Evolutionary conservation across 1,284 basidiomycete species (phyloP).

Genomic region (Apiotrichum porosum): DNA sequence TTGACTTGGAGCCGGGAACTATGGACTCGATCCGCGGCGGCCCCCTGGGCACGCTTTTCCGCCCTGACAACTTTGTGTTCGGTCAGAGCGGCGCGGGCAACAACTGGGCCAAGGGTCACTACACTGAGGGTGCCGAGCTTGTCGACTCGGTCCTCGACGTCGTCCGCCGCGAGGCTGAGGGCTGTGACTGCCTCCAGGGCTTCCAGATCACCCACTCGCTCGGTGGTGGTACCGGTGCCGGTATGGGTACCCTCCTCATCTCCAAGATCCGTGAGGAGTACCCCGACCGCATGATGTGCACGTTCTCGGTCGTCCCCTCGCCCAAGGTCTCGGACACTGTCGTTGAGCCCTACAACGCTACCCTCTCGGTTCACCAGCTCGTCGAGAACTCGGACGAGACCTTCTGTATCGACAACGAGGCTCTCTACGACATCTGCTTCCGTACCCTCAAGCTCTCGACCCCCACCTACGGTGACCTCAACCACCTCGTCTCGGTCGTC

Average conservation of each 20-base stretch:
- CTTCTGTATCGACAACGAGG: slow-evolving; percentile 85
- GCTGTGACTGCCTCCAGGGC: slow-evolving; percentile 56
- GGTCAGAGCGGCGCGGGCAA: slow-evolving; percentile 57
- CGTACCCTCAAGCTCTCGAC: slow-evolving; percentile 89
- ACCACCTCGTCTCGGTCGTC: slow-evolving; percentile 93
- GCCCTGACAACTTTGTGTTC: slow-evolving; percentile 58
- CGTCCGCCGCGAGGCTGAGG: slow-evolving; percentile 58
- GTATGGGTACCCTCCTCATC: slow-evolving; percentile 60
- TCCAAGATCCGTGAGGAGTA: slow-evolving; percentile 61
- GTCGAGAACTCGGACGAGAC: slow-evolving; percentile 62
- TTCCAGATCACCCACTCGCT: slow-evolving; percentile 62
- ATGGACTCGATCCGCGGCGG: slow-evolving; percentile 87
- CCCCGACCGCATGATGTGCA: slow-evolving; percentile 62
- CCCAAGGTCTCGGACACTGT: slow-evolving; percentile 60
- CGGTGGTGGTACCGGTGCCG: slow-evolving; percentile 60
- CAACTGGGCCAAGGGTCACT: slow-evolving; percentile 58
- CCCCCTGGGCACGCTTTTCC: slow-evolving; percentile 53
- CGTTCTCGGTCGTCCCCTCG: slow-evolving; percentile 59
- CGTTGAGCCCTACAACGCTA: slow-evolving; percentile 62
- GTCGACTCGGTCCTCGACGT: slow-evolving; percentile 58
- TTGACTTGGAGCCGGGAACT: slow-evolving; percentile 94
- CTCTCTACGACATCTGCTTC: slow-evolving; percentile 97
- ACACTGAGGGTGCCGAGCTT: slow-evolving; percentile 54
- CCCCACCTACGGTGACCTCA: slow-evolving; percentile 93
- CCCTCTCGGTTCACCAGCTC: slow-evolving; percentile 58